These are phyloP conservation scores for Phytophthora tentaculata DNA, from an alignment of 352 stramenopile species.

Conservation along the genomic window DNA sequence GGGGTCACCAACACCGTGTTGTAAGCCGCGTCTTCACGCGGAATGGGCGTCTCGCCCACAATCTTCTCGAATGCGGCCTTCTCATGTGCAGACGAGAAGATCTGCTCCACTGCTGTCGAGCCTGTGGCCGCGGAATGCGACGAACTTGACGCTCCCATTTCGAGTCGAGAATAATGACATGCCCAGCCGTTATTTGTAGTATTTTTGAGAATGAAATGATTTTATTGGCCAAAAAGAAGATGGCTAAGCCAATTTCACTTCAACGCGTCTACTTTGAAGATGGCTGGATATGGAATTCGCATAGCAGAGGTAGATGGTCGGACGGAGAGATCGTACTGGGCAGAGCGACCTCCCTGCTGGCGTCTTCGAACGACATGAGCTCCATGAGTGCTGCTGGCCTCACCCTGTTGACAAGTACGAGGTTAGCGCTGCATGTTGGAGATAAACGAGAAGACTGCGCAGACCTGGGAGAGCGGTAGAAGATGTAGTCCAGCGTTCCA, in stretches of 20 bases:
- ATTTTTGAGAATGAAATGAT: slow-evolving; percentile 10
- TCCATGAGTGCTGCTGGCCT: slow-evolving; percentile 63
- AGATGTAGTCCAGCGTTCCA: slow-evolving; percentile 86
- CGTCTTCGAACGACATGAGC: slow-evolving; percentile 69
- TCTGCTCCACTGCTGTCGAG: slow-evolving; percentile 22
- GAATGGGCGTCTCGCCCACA: slow-evolving; percentile 52
- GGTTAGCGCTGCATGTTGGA: slow-evolving; percentile 11
- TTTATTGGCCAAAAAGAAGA: slow-evolving; percentile 33
- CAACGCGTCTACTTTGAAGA: background rate
- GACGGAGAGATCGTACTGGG: slow-evolving; percentile 75
- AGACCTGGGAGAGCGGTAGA: slow-evolving; percentile 67
- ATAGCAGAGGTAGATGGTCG: slow-evolving; percentile 78
- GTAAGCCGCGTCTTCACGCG: slow-evolving; percentile 63
- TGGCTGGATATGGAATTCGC: slow-evolving; percentile 55
- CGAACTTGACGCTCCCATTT: slow-evolving; percentile 58
- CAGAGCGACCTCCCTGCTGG: slow-evolving; percentile 63
- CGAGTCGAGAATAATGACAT: slow-evolving; percentile 24
- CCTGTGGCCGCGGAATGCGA: slow-evolving; percentile 26
- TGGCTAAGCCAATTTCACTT: slow-evolving; percentile 29
- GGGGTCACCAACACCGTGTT: slow-evolving; percentile 48
- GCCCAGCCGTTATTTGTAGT: slow-evolving; percentile 11
- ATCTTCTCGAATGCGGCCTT: slow-evolving; percentile 78
- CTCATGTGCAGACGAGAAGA: slow-evolving; percentile 61
- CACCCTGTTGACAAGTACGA: slow-evolving; percentile 30
- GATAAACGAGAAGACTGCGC: background rate